Evolutionary conservation across 768 basidiomycete species (phyloP).

Genomic region (Glaciozyma martinii): DNA sequence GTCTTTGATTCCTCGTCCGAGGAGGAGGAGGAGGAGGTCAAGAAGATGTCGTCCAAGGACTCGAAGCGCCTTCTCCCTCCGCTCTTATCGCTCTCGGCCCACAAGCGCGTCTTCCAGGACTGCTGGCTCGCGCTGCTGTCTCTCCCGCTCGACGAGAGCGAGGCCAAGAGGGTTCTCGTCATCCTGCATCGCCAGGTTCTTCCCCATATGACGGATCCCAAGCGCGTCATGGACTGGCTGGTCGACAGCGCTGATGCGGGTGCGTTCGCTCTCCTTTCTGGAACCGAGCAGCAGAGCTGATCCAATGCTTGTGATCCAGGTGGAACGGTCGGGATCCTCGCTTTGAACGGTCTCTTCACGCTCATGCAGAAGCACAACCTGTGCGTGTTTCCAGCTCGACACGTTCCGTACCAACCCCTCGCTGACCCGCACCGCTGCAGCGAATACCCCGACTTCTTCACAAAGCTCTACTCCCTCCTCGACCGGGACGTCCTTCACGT

Average conservation of each 20-base stretch:
- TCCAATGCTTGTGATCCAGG: conserved; percentile 46
- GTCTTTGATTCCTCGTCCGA: conserved; percentile 45
- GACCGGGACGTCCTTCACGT: conserved; percentile 80
- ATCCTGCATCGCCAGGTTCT: conserved; percentile 75
- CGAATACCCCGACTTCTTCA: conserved; percentile 93
- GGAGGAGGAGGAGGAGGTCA: conserved; percentile 36
- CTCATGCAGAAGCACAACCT: conserved; percentile 89
- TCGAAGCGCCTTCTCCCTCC: conserved; percentile 65
- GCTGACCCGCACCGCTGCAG: conserved; percentile 43
- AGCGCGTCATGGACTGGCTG: conserved; percentile 87
- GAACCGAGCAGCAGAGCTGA: background rate
- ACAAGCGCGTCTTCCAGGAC: conserved; percentile 68
- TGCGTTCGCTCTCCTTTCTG: background rate
- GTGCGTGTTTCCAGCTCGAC: conserved; percentile 46
- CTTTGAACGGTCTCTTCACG: conserved; percentile 80
- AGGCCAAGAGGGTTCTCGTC: conserved; percentile 55
- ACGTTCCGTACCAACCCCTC: background rate
- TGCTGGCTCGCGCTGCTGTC: conserved; percentile 65
- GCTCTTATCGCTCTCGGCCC: conserved; percentile 49
- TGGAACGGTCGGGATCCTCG: conserved; percentile 73
- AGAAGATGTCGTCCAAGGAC: conserved; percentile 39
- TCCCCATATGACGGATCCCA: conserved; percentile 68
- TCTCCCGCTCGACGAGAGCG: conserved; percentile 38
- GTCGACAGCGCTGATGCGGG: conserved; percentile 47
- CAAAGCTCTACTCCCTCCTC: conserved; percentile 77